phyloP scores from a whole-genome alignment of 768 basidiomycete genomes.

The Boletus rufocinnamomeus region DNA sequence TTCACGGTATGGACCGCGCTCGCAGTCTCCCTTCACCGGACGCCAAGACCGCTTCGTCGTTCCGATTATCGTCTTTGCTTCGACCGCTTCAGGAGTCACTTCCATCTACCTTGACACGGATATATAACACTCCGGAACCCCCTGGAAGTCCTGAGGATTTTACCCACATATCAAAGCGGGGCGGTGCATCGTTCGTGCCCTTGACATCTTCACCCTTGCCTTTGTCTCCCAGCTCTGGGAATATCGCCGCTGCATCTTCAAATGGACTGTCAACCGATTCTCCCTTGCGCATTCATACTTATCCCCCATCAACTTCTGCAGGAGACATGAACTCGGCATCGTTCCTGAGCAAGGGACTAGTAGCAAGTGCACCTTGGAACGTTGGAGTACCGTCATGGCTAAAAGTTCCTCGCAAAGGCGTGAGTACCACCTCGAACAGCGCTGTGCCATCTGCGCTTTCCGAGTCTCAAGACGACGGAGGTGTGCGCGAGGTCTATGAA shows the following conservation, averaged over 20 bases:
- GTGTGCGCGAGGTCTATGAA: constrained; percentile 60
- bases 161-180: constrained; percentile 65
- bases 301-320: constrained; percentile 69
- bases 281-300: constrained; percentile 61
- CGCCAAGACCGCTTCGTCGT: constrained; percentile 45
- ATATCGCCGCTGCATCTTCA: constrained; percentile 10
- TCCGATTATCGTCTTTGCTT: constrained; percentile 64
- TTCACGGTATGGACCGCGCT: constrained; percentile 42
- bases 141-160: constrained; percentile 58
- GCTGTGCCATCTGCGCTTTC: constrained; percentile 22
- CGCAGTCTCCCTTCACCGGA: constrained; percentile 40
- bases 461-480: constrained; percentile 31
- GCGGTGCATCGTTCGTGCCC: constrained; percentile 60
- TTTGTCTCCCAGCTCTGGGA: constrained; percentile 17
- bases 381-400: constrained; percentile 76
- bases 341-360: constrained; percentile 47
- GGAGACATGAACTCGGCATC: constrained; percentile 44
- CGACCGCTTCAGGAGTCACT: constrained; percentile 65
- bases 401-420: constrained; percentile 45
- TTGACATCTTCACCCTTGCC: constrained; percentile 45
- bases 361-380: constrained; percentile 46
- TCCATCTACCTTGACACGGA: constrained; percentile 40
- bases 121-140: constrained; percentile 35
- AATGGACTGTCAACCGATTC: constrained; percentile 28
- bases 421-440: constrained; percentile 37